These are phyloP conservation scores for Cavenderia fasciculata DNA, from an alignment of 78 protist genomes.

Conservation along the genomic window DNA sequence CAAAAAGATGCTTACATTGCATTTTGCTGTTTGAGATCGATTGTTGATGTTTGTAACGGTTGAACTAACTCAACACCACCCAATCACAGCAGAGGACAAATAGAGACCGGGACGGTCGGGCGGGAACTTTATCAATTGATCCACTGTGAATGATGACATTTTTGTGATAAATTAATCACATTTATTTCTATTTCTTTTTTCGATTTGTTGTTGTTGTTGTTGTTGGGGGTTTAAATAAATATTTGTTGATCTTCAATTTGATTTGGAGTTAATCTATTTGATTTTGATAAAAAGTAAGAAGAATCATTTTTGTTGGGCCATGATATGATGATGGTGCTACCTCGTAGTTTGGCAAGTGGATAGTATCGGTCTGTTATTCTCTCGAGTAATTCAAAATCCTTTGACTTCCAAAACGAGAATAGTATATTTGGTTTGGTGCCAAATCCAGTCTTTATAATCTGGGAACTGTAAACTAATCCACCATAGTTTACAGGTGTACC, in stretches of 20 bases:
- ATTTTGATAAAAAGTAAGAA: not conserved
- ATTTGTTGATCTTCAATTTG: not conserved
- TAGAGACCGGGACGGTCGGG: no score
- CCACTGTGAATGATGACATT: not conserved
- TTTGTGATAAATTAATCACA: not conserved
- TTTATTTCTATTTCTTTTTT: no score
- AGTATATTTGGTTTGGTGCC: slow-evolving; percentile 36
- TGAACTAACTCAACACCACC: no score
- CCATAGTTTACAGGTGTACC: slow-evolving; percentile 10
- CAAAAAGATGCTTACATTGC: no score
- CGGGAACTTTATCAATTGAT: not conserved
- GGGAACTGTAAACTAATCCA: slow-evolving; percentile 20
- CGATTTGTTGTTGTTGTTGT: no score
- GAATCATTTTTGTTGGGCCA: slow-evolving; percentile 59
- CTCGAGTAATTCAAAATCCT: slow-evolving; percentile 38
- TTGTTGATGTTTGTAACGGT: no score
- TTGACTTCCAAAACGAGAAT: slow-evolving; percentile 58
- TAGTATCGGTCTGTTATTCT: slow-evolving; percentile 58
- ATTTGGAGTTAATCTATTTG: slow-evolving; percentile 34
- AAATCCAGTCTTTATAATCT: not conserved
- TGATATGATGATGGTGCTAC: slow-evolving; percentile 39
- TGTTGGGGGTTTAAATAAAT: not conserved
- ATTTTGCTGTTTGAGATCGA: no score
- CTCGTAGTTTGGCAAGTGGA: slow-evolving; percentile 1
- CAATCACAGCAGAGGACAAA: no score